Evolutionary conservation across 2,329 filamentous ascomycete species (phyloP), one percentile per base, ranked within the genome.

Genomic region (Dothidotthia symphoricarpi): DNA sequence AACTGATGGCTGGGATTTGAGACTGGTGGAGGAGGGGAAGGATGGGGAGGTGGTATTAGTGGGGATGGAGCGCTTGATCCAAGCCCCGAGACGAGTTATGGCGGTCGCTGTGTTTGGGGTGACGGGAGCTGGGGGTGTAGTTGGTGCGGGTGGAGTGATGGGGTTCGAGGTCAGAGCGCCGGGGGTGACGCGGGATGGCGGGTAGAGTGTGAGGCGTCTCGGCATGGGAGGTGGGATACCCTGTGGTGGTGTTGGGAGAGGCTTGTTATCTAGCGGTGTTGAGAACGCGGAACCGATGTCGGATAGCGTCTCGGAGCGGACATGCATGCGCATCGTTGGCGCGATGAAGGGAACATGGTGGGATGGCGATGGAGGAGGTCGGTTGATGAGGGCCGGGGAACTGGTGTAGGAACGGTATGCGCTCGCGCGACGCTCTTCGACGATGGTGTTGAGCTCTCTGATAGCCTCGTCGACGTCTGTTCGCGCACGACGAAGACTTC

Each of bases 231-330:
- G 28, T 3, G 37, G 33, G 8, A 17, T 37, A 15, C 36, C 16
- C 10, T 50, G 36, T 4, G 49, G 54, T 17, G 50, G 47, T 9
- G 41, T 44, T 3, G 62, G 56, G 4, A 61, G 45, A 1, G 57
- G 49, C 35, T 61, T 63, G 39, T 36, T 50, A 16, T 37, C 46
- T 0, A 69, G 47, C 0, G 71, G 70, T 3, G 64, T 59, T 4
- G 70, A 72, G 43, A 75, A 70, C 0, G 68, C 71, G 17, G 69
- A 72, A 15, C 71, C 72, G 28, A 74, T 75, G 25, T 72, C 70
- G 4, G 61, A 69, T n/a, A 75, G 64, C 0, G 72, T 74, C 43
- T 74, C 66, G 4, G 69, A 69, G 39, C 72, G 64, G 12, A 70
- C 71, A n/a, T 66, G 64, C 47, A 74, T 65, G 16, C 64, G 59